Conservation (phyloP, 192 early-diverging fungal genomes). For the Gigaspora rosea region DNA sequence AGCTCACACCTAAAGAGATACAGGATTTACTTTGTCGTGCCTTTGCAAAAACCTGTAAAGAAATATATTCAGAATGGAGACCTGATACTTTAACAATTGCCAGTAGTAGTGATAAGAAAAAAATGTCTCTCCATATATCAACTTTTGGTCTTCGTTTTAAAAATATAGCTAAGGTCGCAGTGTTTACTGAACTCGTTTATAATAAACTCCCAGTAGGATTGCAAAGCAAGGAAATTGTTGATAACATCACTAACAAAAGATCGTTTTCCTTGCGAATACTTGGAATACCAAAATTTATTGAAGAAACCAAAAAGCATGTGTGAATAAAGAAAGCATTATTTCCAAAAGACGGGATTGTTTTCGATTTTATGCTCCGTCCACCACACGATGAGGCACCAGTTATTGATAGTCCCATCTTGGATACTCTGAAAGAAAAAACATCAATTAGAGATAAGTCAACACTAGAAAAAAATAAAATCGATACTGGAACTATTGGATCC, state of each 20-base stretch:
- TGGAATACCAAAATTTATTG: background rate
- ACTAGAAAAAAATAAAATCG: background rate
- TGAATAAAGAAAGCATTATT: too few relatives aligned
- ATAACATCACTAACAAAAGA: background rate
- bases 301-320: too few relatives aligned
- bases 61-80: background rate
- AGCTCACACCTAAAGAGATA: slow-evolving; percentile 8
- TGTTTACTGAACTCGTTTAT: background rate
- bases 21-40: background rate
- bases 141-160: background rate
- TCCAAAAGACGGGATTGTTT: too few relatives aligned
- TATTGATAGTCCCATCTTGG: too few relatives aligned
- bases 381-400: too few relatives aligned
- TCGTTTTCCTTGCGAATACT: slow-evolving; percentile 1
- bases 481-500: background rate
- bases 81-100: background rate
- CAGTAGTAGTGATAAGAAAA: background rate
- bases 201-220: background rate
- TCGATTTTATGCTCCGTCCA: too few relatives aligned
- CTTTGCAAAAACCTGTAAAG: background rate
- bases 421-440: too few relatives aligned
- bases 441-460: too few relatives aligned
- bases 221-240: background rate
- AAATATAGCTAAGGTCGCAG: background rate
- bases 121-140: background rate